Evolutionary conservation across 257 asterid species (phyloP).

Genomic region (Nicotiana obtusifolia): DNA sequence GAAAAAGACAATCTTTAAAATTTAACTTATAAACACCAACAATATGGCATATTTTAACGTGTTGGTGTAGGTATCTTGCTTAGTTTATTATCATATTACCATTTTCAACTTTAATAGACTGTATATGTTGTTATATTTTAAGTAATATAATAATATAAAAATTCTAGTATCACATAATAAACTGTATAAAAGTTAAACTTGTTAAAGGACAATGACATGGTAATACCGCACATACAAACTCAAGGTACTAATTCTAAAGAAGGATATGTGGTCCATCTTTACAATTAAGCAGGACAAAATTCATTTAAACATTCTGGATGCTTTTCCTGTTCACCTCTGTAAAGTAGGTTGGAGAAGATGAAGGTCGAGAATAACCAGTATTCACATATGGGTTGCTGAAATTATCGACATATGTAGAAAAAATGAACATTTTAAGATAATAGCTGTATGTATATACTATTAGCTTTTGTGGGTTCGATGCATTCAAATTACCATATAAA

Average conservation of each 20-base stretch:
- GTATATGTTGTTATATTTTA: neutral
- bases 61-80: no score
- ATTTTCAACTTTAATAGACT: no score
- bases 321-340: neutral
- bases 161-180: neutral
- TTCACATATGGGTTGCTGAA: neutral
- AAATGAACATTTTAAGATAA: neutral
- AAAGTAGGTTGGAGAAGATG: neutral
- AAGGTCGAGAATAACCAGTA: neutral
- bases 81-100: no score
- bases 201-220: neutral
- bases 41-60: neutral
- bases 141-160: neutral
- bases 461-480: slow-evolving; percentile 25
- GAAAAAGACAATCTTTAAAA: neutral
- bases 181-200: neutral
- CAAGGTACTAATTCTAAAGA: neutral
- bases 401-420: neutral
- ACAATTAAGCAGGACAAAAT: slow-evolving; percentile 1
- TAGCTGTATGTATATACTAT: neutral
- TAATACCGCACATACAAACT: neutral
- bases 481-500: slow-evolving; percentile 22
- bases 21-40: neutral
- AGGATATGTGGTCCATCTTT: slow-evolving; percentile 2
- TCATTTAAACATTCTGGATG: neutral